Conservation (phyloP, 2,329 filamentous ascomycete genomes). For the Keithomyces neogunnii region DNA sequence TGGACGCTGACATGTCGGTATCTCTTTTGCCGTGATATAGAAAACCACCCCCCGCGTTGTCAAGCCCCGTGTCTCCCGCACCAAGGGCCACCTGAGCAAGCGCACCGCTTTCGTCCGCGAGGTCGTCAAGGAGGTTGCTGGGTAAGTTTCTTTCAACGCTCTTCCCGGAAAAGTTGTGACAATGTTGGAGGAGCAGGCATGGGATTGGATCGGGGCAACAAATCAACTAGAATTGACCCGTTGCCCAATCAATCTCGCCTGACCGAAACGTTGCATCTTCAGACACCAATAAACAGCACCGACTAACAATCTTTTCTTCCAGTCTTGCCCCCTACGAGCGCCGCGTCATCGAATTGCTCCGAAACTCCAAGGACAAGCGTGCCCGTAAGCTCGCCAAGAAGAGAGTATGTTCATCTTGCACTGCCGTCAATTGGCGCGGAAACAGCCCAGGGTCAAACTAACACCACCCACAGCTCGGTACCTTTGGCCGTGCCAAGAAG, state of each 20-base stretch:
- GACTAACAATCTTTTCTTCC: constrained; percentile 3
- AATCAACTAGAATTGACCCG: too few relatives aligned
- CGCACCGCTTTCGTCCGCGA: constrained; percentile 94
- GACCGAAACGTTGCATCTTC: background rate
- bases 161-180: too few relatives aligned
- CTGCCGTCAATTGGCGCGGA: background rate
- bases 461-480: constrained; percentile 64
- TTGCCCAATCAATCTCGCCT: background rate
- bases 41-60: constrained; percentile 73
- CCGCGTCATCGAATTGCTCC: constrained; percentile 96
- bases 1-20: constrained; percentile 48
- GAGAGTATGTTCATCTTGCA: constrained; percentile 61
- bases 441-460: background rate
- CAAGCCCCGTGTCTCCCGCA: constrained; percentile 73
- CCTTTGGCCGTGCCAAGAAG: constrained; percentile 96
- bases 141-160: constrained; percentile 46
- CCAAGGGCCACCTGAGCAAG: constrained; percentile 96
- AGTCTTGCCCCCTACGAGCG: constrained; percentile 93
- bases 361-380: constrained; percentile 99
- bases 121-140: constrained; percentile 96
- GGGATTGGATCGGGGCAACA: too few relatives aligned
- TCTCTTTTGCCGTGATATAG: constrained; percentile 38
- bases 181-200: too few relatives aligned
- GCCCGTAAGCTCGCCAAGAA: constrained; percentile 99
- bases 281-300: background rate